Conservation (phyloP, 495 filamentous ascomycete genomes). For the Cercophora scortea region DNA sequence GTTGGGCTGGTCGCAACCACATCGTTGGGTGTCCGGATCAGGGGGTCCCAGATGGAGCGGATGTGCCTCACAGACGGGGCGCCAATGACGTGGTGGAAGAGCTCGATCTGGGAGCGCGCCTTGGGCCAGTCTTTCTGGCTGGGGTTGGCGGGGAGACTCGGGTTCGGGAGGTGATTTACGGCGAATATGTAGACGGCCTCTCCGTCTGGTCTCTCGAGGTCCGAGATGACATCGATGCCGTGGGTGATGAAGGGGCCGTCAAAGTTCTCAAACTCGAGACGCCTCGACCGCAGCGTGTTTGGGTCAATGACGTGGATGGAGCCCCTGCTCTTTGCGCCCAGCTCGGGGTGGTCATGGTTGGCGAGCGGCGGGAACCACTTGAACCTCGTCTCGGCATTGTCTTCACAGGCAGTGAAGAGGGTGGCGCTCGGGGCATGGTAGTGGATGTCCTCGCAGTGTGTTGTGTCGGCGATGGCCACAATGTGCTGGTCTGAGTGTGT, state of each 20-base stretch:
- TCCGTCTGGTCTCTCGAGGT: slow-evolving; percentile 31
- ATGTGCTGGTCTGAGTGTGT: slow-evolving; percentile 8
- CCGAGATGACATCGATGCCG: slow-evolving; percentile 50
- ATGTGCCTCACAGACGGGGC: slow-evolving; percentile 22
- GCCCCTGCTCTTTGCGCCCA: slow-evolving; percentile 24
- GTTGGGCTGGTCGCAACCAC: slow-evolving; percentile 39
- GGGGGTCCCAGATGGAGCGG: slow-evolving; percentile 38
- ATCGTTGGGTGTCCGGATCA: slow-evolving; percentile 55
- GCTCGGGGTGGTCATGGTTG: slow-evolving; percentile 28
- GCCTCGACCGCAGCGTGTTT: slow-evolving; percentile 43
- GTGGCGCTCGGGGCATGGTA: slow-evolving; percentile 40
- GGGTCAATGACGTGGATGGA: slow-evolving; percentile 51
- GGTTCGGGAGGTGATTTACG: slow-evolving; percentile 45
- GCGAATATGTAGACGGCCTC: slow-evolving; percentile 53
- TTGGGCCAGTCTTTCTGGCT: slow-evolving; percentile 7
- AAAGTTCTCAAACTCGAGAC: slow-evolving; percentile 45
- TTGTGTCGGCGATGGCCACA: slow-evolving; percentile 41
- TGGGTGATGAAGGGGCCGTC: slow-evolving; percentile 49
- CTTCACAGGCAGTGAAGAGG: slow-evolving; percentile 53
- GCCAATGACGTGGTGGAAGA: slow-evolving; percentile 47
- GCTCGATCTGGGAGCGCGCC: slow-evolving; percentile 42
- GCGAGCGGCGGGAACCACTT: slow-evolving; percentile 50
- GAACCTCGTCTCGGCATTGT: slow-evolving; percentile 34
- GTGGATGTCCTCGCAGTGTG: slow-evolving; percentile 54
- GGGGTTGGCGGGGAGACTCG: slow-evolving; percentile 1